Base-by-base conservation (phyloP, 1,284 basidiomycete species). In the Calocybe gambosa region DNA sequence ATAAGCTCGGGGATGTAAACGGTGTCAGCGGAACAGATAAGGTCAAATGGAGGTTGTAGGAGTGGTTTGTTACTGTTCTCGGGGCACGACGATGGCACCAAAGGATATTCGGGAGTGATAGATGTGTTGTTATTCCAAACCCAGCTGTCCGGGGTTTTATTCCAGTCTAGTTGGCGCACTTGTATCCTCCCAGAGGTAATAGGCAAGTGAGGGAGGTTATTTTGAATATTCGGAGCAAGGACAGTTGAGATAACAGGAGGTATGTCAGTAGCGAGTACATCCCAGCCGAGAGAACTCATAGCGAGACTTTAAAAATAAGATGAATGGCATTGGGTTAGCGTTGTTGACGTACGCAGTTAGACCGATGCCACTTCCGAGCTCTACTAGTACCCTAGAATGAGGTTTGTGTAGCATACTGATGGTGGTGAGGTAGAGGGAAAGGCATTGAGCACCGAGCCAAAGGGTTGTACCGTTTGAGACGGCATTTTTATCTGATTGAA, bases 11-110 rank as follows among this genome's bases (percentile, higher is more conserved):
- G 61, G 23, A 73, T 65, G 62, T 93, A 95, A 44, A 94, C 68
- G 0, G 93, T 94, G 64, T 96, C 93, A 46, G 91, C 83, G 13
- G 89, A 84, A 46, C 90, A 63, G 52, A 95, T 82, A 50, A 93
- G 71, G 65, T 93, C 86, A 67, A 87, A 86, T 0, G 80, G 80
- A 16, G 78, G 76, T 9, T 55, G 49, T 12, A 76, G 66, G 35
- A 60, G 56, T 39, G 46, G 46, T 25, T 28, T 18, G 20, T 47
- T 42, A 13, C 35, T 23, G 31, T 49, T 25, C 28, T 29, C 28
- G 2, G 28, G 9, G 9, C 9, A 6, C 1, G 54, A 43, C 44
- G 57, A 48, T 39, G 55, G 39, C 26, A 49, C 39, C 13, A 55
- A 38, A 20, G 49, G 50, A 19, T 57, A 50, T 42, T 56, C 53